Evolutionary conservation across 164 flowering plant genomes (phyloP), one percentile per base, ranked within the genome.

Genomic region (Macadamia tetraphylla): DNA sequence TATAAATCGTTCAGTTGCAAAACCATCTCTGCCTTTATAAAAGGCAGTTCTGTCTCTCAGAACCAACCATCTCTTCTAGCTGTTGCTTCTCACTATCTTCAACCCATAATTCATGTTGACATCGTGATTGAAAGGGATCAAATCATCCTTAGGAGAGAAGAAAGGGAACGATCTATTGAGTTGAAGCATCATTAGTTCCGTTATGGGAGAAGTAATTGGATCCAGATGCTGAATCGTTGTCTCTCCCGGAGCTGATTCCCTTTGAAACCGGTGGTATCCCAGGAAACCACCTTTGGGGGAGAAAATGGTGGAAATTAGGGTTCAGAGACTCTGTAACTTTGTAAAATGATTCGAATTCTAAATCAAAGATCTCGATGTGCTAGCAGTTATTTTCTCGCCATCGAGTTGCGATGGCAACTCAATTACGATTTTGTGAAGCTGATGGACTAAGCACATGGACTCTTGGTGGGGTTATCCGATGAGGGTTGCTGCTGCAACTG

Each of bases 241-340:
- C n/a, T 84, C 85, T 13, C 86, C 86, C 6, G 64, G 59, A 40
- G 69, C 15, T 13, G 82, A 82, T 64, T 80, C 87, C 8, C 97
- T 97, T 9, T 97, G 75, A 78, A 81, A 93, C 13, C 98, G 82
- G 73, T 93, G 97, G 78, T 89, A 90, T 29, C 98, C 97, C 13
- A 93, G 35, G 15, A 70, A 80, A 4, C 67, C 67, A 3, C 86
- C 85, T 23, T 80, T 78, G 2, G 86, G 81, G 2, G 97, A 89
- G 68, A 93, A 79, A 61, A 48, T 90, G 96, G 73, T 90, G 93
- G 69, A 84, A 65, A 44, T 53, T 67, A 8, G 91, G 94, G 67
- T 86, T 91, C 2, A 86, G 6, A 2, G 60, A 12, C 75, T 82
- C 86, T 1, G 96, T 88, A 6, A 92, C 85, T 1, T 79, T 80